A percentile compares a stretch with the other conserved stretches of the same genome.
These are phyloP conservation scores for Xylaria sp. DNA, from an alignment of 2,329 filamentous ascomycete species.

Conservation along the genomic window DNA sequence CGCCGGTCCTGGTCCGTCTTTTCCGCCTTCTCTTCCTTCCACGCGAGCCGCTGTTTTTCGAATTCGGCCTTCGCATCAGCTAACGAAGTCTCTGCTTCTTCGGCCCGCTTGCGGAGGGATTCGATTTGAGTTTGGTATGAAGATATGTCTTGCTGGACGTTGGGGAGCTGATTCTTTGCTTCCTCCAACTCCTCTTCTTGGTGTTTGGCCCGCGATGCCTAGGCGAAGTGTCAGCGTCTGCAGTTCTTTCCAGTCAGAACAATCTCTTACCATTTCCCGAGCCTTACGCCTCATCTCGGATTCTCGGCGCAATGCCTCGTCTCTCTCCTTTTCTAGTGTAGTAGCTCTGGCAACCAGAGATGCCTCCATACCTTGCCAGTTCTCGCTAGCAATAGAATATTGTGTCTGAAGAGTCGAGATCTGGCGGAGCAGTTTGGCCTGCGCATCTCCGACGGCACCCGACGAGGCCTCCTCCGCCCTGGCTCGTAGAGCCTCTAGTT, in stretches of 20 bases:
- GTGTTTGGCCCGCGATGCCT: constrained; percentile 67
- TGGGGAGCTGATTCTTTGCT: constrained; percentile 64
- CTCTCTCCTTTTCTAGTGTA: constrained; percentile 84
- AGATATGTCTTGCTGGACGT: constrained; percentile 64
- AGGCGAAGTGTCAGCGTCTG: constrained; percentile 31
- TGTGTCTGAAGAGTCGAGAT: constrained; percentile 95
- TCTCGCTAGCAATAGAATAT: constrained; percentile 90
- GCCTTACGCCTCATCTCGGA: constrained; percentile 87
- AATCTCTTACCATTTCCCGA: constrained; percentile 73
- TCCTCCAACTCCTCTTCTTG: constrained; percentile 84
- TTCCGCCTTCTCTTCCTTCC: constrained; percentile 46
- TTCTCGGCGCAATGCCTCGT: constrained; percentile 82
- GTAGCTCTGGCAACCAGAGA: constrained; percentile 78
- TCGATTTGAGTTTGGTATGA: constrained; percentile 62
- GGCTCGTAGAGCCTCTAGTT: constrained; percentile 83
- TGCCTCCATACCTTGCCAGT: constrained; percentile 95
- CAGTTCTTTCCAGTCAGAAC: not conserved
- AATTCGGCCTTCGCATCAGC: constrained; percentile 55
- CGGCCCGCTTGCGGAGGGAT: constrained; percentile 64
- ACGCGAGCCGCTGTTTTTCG: constrained; percentile 50
- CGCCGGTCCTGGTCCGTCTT: constrained; percentile 45
- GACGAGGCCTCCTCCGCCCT: constrained; percentile 89
- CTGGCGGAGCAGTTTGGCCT: constrained; percentile 88
- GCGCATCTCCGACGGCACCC: constrained; percentile 76
- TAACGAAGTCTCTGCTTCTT: constrained; percentile 67